Evolutionary conservation across 306 rosid genomes (phyloP).

Genomic region (Urtica urens): DNA sequence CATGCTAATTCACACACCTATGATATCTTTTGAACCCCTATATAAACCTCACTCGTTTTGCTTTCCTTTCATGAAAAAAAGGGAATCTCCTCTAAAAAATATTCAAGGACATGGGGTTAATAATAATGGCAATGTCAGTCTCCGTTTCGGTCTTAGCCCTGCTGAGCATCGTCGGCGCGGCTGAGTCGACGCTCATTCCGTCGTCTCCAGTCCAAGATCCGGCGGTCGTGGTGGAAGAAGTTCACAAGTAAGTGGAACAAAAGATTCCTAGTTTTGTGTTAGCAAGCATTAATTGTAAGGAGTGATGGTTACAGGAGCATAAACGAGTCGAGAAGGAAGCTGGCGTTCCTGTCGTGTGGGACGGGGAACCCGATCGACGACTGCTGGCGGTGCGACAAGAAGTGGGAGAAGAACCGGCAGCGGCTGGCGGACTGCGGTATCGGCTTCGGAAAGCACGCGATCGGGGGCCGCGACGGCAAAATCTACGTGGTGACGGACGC

Average conservation of each 20-base stretch:
- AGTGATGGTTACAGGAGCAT: conserved; percentile 43
- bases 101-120: neutral
- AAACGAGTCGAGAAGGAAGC: conserved; percentile 47
- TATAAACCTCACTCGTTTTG: conserved; percentile 26
- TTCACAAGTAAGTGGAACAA: conserved; percentile 33
- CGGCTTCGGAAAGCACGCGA: conserved; percentile 75
- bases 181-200: conserved; percentile 12
- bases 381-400: conserved; percentile 82
- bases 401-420: conserved; percentile 64
- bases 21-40: conserved; percentile 26
- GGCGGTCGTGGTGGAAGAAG: conserved; percentile 47
- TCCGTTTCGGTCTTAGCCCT: conserved; percentile 19
- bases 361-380: conserved; percentile 83
- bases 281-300: too few species aligned
- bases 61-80: conserved; percentile 18
- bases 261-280: neutral
- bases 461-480: conserved; percentile 77
- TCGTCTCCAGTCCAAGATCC: conserved; percentile 59
- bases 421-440: conserved; percentile 68
- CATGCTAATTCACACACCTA: conserved; percentile 7
- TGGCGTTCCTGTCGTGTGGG: conserved; percentile 64
- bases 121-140: conserved; percentile 43
- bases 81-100: neutral
- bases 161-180: conserved; percentile 22
- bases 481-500: conserved; percentile 63